Base-by-base conservation (phyloP, 176 grass and related monocot species). In the Pharus latifolius region DNA sequence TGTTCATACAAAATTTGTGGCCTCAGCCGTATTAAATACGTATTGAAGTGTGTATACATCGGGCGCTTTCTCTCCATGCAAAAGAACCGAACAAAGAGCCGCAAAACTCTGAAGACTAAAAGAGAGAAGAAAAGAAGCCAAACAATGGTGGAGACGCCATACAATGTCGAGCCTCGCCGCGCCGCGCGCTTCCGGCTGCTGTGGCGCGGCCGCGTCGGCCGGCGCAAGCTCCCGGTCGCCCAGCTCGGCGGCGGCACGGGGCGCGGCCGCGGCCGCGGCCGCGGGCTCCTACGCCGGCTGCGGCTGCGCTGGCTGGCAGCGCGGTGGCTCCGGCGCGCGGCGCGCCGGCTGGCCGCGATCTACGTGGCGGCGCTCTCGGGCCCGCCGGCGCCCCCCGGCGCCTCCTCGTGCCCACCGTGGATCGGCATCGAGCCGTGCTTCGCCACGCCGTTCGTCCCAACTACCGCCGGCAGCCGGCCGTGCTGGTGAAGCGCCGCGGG, bases 381-480 rank as follows among this genome's bases (percentile, higher is more conserved):
- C 0, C 75, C 76, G 5, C 60, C 42, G 3, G 59, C 31, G 4
- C 32, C 38, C 1, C 19, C n/a, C 49, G 51, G 24, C 4, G 13
- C 46, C 43, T 8, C 73, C 24, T 15, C 35, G 10, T 60, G 41
- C 75, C 67, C 33, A 26, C 34, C 69, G 61, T 84, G 82, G 75
- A 45, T 74, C 82, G 76, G 76, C 62, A 11, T 74, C 26, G 82
- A 85, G 17, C 76, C 69, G 0, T 79, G 76, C 82, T 85, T 85
- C 82, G 82, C 62, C 54, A 54, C 70, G 54, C 82, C 82, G 1
- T 85, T 79, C 82, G 26, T 85, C 16, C 22, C 35, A 9, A 9
- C 8, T 9, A 5, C 35, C 35, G 35, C 55, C 69, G 52, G 17
- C 62, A 27, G 61, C 6, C 48, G 37, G 46, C 75, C 19, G 1